Evolutionary conservation across 257 asterid genomes (phyloP).

Genomic region (Nicotiana tabacum): DNA sequence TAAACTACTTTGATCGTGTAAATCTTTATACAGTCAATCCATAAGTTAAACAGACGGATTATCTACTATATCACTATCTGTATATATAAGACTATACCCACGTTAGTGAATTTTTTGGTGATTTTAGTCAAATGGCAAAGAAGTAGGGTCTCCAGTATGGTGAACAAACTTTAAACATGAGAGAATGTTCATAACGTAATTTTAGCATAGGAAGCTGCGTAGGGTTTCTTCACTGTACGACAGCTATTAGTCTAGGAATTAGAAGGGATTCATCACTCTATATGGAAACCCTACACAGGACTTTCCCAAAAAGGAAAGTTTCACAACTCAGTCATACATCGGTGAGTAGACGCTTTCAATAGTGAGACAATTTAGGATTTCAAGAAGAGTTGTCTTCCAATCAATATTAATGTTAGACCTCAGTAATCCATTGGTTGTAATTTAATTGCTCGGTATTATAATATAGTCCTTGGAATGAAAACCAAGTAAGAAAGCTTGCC

Average conservation of each 20-base stretch:
- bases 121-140: conserved; percentile 3
- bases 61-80: not conserved
- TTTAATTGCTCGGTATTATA: not conserved
- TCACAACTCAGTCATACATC: not conserved
- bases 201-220: not conserved
- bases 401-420: not conserved
- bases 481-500: not conserved
- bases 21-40: no score
- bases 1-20: no score
- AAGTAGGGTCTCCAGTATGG: conserved; percentile 26
- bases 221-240: not conserved
- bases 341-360: not conserved
- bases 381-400: not conserved
- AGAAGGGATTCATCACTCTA: not conserved
- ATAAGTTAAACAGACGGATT: not conserved
- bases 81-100: not conserved
- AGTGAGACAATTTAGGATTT: not conserved
- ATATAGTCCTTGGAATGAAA: not conserved
- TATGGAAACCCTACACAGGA: conserved; percentile 4
- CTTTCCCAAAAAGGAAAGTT: conserved; percentile 10
- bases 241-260: not conserved
- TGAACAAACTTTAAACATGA: conserved; percentile 4
- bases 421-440: not conserved
- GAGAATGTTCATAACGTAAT: not conserved
- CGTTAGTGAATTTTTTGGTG: not conserved